Evolutionary conservation across 345 rosid genomes (phyloP), one percentile per base, ranked within the genome.

Genomic region (Populus ilicifolia): DNA sequence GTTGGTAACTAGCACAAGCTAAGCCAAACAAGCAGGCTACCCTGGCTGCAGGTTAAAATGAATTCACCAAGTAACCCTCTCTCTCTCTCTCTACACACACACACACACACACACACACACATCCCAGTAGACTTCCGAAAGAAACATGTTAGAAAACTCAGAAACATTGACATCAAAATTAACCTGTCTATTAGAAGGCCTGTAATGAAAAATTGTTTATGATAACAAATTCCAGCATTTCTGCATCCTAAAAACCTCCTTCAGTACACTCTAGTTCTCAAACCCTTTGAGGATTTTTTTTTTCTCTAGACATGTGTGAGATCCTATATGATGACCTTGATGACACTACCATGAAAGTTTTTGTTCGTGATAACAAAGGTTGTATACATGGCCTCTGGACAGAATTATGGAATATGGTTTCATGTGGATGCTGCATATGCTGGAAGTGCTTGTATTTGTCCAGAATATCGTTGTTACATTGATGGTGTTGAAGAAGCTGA

Each of bases 381-480:
- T 75, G 5, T 41, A 63, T 79, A 48, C 46, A 36, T 75, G 67
- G 69, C n/a, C 69, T 75, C 73, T 71, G 71, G 73, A 78, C 88
- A 94, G 97, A 85, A 80, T 67, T 81, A 90, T 73, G 91, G 76
- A 76, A 82, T 94, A 70, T 93, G 98, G 97, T 88, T 93, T 83
- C 98, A 93, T 70, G 87, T 91, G 78, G 98, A 93, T 86, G 95
- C 97, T 74, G 97, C 97, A 5, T 93, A 94, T 69, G 97, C 98
- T 72, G 98, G 95, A 87, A 93, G 95, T 83, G 94, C 97, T 30
- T 94, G 98, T 71, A 81, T 94, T 75, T 93, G 97, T 88, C 94
- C 97, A 9, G 97, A 94, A 86, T 91, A 77, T 80, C 87, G 97
- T 9, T 84, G 84, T 4, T 88, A 91, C 82, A 87, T 93, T 74